Conservation (phyloP, 2,329 filamentous ascomycete genomes). For the Alternaria dauci region DNA sequence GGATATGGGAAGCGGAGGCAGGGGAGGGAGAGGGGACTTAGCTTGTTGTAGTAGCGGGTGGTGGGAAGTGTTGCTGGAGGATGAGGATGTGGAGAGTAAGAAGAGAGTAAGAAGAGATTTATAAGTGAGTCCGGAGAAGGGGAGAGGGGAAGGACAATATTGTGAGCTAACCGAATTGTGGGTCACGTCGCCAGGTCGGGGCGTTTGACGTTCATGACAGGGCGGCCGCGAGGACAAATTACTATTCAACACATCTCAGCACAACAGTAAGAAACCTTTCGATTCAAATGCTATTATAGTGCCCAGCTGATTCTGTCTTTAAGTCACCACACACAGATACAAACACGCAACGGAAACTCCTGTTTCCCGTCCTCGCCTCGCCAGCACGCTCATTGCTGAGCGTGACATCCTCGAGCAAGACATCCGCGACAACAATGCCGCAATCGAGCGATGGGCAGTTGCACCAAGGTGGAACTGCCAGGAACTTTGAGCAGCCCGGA, state of each 20-base stretch:
- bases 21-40: neutral
- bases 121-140: neutral
- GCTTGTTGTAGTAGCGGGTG: neutral
- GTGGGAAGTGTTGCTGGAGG: neutral
- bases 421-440: neutral
- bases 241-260: neutral
- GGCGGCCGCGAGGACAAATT: neutral
- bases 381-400: neutral
- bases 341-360: neutral
- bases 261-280: neutral
- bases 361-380: neutral
- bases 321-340: neutral
- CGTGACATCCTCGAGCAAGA: neutral
- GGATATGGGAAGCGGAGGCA: neutral
- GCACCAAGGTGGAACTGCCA: neutral
- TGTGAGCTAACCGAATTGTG: neutral
- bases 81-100: neutral
- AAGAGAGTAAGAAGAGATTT: neutral
- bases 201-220: neutral
- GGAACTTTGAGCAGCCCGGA: neutral
- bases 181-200: neutral
- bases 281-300: neutral
- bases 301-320: neutral
- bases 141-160: neutral
- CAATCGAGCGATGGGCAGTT: neutral